phyloP scores from a whole-genome alignment of 768 basidiomycete species.

The Leccinum pellstonianum region DNA sequence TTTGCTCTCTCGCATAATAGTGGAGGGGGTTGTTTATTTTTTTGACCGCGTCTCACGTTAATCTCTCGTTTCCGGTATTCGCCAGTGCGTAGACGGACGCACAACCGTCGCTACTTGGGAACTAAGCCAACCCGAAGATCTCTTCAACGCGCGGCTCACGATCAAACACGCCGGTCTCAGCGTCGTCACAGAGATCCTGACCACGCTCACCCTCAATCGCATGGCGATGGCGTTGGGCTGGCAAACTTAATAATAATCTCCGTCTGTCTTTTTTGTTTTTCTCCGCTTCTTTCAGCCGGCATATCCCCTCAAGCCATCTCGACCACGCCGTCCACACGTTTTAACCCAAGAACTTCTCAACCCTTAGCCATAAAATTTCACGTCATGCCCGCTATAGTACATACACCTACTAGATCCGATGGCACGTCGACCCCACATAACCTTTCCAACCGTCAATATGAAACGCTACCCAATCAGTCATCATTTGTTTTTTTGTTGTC shows the following conservation, averaged over 20 bases:
- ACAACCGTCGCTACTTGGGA: slow-evolving; percentile 69
- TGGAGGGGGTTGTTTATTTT: background rate
- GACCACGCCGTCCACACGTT: slow-evolving; percentile 2
- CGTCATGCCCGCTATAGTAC: background rate
- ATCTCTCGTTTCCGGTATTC: background rate
- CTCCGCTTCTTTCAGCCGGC: background rate
- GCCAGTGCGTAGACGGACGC: slow-evolving; percentile 68
- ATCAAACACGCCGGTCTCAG: slow-evolving; percentile 57
- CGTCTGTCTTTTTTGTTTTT: background rate
- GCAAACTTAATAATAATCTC: slow-evolving; percentile 26
- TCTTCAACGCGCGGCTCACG: slow-evolving; percentile 58
- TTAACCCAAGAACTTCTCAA: slow-evolving; percentile 3
- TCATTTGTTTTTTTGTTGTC: slow-evolving; percentile 2
- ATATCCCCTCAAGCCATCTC: background rate
- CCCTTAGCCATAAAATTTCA: slow-evolving; percentile 2
- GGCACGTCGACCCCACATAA: background rate
- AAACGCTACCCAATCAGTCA: slow-evolving; percentile 14
- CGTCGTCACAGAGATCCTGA: slow-evolving; percentile 73
- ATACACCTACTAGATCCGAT: slow-evolving; percentile 4
- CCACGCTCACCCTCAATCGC: slow-evolving; percentile 71
- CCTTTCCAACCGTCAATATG: slow-evolving; percentile 12
- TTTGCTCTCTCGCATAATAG: background rate
- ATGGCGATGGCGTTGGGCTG: slow-evolving; percentile 64
- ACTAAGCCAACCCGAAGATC: slow-evolving; percentile 51
- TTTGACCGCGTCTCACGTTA: slow-evolving; percentile 5